phyloP scores from a whole-genome alignment of 768 basidiomycete genomes.

The Strobilomyces dryophilus region DNA sequence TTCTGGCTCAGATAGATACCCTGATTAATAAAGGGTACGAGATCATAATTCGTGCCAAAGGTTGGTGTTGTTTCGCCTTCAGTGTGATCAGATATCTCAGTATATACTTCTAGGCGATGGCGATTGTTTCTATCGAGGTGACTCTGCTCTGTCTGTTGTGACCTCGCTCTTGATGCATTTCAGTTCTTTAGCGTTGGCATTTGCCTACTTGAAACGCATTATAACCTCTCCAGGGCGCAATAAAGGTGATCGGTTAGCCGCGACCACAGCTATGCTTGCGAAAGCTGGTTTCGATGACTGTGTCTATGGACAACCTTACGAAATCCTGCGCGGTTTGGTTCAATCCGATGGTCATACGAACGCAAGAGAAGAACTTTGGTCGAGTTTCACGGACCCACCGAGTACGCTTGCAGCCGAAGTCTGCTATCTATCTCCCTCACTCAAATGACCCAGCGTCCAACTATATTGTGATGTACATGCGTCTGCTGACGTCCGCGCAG shows the following conservation, averaged over 20 bases:
- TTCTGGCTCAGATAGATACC: conserved; percentile 74
- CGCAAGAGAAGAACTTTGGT: conserved; percentile 35
- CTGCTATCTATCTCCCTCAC: conserved; percentile 1
- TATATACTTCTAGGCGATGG: conserved; percentile 60
- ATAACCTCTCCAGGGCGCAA: conserved; percentile 43
- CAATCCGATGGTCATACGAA: conserved; percentile 27
- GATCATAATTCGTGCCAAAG: conserved; percentile 66
- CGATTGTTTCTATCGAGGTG: conserved; percentile 91
- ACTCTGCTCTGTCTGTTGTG: conserved; percentile 18
- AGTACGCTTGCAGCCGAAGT: conserved; percentile 31
- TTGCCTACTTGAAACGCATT: conserved; percentile 75
- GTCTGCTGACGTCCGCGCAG: conserved; percentile 80
- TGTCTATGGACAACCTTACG: conserved; percentile 75
- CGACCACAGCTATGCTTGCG: conserved; percentile 50
- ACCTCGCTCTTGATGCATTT: conserved; percentile 15
- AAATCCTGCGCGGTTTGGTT: conserved; percentile 53
- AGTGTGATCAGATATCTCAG: conserved; percentile 1
- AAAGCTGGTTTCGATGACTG: conserved; percentile 58
- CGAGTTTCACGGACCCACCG: conserved; percentile 48
- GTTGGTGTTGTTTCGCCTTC: conserved; percentile 34
- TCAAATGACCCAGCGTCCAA: conserved; percentile 47
- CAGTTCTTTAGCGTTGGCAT: conserved; percentile 61
- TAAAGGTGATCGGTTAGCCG: conserved; percentile 48
- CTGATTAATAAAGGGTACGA: conserved; percentile 60
- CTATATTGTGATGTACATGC: conserved; percentile 73